Percentiles rank a stretch among this genome's conserved stretches.
phyloP scores from a whole-genome alignment of 1,284 basidiomycete genomes.

The Boletus sp. region DNA sequence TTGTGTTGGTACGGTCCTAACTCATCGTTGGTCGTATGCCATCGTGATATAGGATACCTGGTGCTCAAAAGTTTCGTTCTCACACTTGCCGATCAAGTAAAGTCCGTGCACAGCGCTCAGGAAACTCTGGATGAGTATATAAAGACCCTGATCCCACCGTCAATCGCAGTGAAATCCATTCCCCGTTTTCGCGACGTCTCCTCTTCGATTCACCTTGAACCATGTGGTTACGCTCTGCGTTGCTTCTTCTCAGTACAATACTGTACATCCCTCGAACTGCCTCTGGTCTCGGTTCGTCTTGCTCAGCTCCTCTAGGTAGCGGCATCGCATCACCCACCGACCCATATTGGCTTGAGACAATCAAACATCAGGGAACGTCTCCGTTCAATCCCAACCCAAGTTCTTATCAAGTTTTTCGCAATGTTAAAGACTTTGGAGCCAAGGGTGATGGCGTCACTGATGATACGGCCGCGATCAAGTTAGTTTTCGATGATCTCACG shows the following conservation, averaged over 20 bases:
- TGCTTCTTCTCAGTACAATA: conserved; percentile 15
- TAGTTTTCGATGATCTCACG: neutral
- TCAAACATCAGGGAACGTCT: conserved; percentile 55
- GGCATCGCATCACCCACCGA: conserved; percentile 20
- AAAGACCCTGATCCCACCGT: conserved; percentile 2
- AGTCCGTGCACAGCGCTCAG: neutral
- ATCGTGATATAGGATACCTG: neutral
- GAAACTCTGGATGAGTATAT: conserved; percentile 13
- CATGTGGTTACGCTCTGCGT: conserved; percentile 13
- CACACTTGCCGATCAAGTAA: neutral
- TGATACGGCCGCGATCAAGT: conserved; percentile 32
- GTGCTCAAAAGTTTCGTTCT: conserved; percentile 3
- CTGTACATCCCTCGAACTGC: conserved; percentile 1
- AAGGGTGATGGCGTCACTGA: conserved; percentile 30
- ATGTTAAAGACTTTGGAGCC: conserved; percentile 32
- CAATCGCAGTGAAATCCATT: neutral
- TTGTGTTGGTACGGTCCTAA: conserved; percentile 2
- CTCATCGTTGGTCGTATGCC: neutral
- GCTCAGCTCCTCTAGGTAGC: conserved; percentile 15
- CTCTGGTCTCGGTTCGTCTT: conserved; percentile 26
- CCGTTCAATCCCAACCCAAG: conserved; percentile 53
- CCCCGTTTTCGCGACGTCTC: neutral
- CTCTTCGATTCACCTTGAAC: neutral
- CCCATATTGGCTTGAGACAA: conserved; percentile 59
- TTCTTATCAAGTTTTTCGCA: conserved; percentile 61